Percentiles rank a stretch among this genome's conserved stretches.
Evolutionary conservation across 2,329 filamentous ascomycete species (phyloP).

Genomic region (Venturia carpophila): DNA sequence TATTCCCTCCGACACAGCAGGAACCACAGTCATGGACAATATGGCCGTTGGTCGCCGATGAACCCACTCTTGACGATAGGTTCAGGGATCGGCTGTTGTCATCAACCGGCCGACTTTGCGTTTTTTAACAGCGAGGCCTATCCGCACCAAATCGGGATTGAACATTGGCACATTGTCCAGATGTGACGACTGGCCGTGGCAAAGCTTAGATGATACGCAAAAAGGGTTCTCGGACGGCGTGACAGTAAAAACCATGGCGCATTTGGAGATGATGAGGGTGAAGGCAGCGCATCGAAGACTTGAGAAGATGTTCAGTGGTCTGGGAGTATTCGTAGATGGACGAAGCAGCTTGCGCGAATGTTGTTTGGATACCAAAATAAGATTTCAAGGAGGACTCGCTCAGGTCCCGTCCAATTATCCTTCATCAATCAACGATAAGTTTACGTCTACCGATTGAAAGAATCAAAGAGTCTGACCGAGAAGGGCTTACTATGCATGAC

Average conservation of each 20-base stretch:
- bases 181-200: constrained; percentile 26
- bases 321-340: constrained; percentile 21
- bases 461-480: no score
- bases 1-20: constrained; percentile 22
- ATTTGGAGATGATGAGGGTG: constrained; percentile 21
- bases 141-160: constrained; percentile 23
- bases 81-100: constrained; percentile 27
- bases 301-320: constrained; percentile 20
- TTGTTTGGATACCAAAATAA: not conserved
- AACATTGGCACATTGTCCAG: constrained; percentile 30
- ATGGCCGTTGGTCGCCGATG: constrained; percentile 21
- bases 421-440: no score
- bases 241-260: constrained; percentile 20
- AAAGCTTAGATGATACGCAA: constrained; percentile 20
- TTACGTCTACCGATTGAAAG: no score
- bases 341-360: constrained; percentile 9
- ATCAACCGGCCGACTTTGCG: constrained; percentile 26
- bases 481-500: no score
- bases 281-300: constrained; percentile 20
- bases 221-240: constrained; percentile 21
- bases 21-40: constrained; percentile 22
- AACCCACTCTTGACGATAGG: constrained; percentile 27
- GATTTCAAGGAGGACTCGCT: no score
- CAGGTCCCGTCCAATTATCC: no score
- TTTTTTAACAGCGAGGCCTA: constrained; percentile 29